phyloP scores from a whole-genome alignment of 2,329 filamentous ascomycete species.

The Fusarium sp. region DNA sequence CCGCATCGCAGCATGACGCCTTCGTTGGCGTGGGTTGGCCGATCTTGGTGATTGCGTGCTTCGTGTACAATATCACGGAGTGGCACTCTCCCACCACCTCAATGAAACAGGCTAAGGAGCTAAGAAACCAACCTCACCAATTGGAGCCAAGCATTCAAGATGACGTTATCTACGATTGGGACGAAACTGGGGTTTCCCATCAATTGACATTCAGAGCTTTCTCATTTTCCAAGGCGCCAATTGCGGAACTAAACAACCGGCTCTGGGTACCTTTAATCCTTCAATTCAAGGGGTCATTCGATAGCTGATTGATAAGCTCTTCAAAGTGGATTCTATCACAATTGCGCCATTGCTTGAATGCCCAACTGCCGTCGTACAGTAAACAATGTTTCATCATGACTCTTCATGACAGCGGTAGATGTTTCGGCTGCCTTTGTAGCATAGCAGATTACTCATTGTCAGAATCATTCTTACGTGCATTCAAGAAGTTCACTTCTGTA shows the following conservation, averaged over 20 bases:
- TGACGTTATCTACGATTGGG: conserved; percentile 34
- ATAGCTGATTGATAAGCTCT: conserved; percentile 22
- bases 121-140: conserved; percentile 16
- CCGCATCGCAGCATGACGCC: conserved; percentile 45
- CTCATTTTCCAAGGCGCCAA: conserved; percentile 1
- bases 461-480: not conserved
- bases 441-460: not conserved
- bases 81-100: conserved; percentile 38
- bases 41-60: conserved; percentile 48
- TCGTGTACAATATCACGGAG: conserved; percentile 47
- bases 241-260: not conserved
- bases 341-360: conserved; percentile 27
- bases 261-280: too few species aligned
- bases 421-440: not conserved
- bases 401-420: not conserved
- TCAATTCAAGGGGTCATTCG: not conserved
- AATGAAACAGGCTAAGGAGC: conserved; percentile 20
- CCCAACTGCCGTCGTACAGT: not conserved
- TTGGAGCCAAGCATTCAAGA: not conserved
- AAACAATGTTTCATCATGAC: not conserved
- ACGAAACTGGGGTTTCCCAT: conserved; percentile 8
- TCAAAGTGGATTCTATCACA: conserved; percentile 10
- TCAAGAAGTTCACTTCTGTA: not conserved
- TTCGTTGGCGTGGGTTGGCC: conserved; percentile 32
- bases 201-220: not conserved